A percentile compares a stretch with the other conserved stretches of the same genome.
These are phyloP conservation scores for Priceomyces fermenticarens DNA, from an alignment of 805 yeast genomes.

Conservation along the genomic window DNA sequence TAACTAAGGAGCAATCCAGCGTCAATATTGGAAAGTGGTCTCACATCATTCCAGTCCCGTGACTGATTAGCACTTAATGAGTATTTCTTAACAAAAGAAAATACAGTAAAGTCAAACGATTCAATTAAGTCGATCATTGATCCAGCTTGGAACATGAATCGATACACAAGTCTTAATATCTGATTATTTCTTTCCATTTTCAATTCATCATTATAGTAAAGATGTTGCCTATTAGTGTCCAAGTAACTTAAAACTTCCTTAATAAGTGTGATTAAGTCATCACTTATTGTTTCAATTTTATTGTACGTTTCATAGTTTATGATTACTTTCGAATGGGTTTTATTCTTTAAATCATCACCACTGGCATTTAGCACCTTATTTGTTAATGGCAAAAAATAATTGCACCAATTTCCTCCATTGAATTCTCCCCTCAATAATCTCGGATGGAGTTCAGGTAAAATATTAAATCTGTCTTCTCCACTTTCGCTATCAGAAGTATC, in stretches of 20 bases:
- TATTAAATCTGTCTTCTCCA: slow-evolving; percentile 32
- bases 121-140: slow-evolving; percentile 53
- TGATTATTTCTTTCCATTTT: slow-evolving; percentile 48
- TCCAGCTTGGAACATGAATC: slow-evolving; percentile 47
- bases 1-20: slow-evolving; percentile 40
- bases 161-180: slow-evolving; percentile 51
- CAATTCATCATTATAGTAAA: slow-evolving; percentile 32
- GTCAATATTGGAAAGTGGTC: neutral
- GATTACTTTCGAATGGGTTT: slow-evolving; percentile 42
- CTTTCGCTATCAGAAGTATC: slow-evolving; percentile 19
- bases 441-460: slow-evolving; percentile 66
- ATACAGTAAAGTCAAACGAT: slow-evolving; percentile 59
- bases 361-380: slow-evolving; percentile 38
- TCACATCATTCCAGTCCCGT: neutral
- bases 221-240: slow-evolving; percentile 31
- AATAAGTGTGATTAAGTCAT: slow-evolving; percentile 36
- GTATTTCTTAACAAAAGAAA: slow-evolving; percentile 39
- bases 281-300: slow-evolving; percentile 30
- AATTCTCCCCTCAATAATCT: slow-evolving; percentile 63
- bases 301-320: slow-evolving; percentile 49
- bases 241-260: slow-evolving; percentile 42
- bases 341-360: slow-evolving; percentile 42
- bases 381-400: slow-evolving; percentile 53
- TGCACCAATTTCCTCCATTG: slow-evolving; percentile 79
- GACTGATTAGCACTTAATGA: slow-evolving; percentile 14